Evolutionary conservation across 257 asterid genomes (phyloP), one percentile per base, ranked within the genome.

Genomic region (Lithospermum erythrorhizon): DNA sequence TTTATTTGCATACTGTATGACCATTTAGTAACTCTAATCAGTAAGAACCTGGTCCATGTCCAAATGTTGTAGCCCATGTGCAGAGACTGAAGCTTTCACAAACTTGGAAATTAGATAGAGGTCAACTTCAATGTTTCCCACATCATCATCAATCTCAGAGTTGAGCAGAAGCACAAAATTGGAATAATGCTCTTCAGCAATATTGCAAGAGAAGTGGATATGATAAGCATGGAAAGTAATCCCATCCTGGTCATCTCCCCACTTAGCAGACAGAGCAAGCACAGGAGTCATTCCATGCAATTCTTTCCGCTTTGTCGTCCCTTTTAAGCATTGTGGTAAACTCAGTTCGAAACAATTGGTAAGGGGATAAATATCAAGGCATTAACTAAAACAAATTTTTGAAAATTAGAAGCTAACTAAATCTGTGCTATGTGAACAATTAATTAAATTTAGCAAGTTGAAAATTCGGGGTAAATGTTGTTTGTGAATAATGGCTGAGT

Each of bases 81-180:
- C 17, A 53, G 57, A 53, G 16, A 53, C 16, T 7, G 57, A 53
- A 53, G 57, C 25, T 53, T 53, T 53, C 6, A 53, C 57, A 4
- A 53, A 53, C 22, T 53, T 53, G 24, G 11, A 19, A n/a, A 53
- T 53, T 22, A 53, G 25, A 53, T 53, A 18, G 25, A 53, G 57
- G 14, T n/a, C 57, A 53, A 53, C 18, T 53, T 53, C 57, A 53
- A 53, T 13, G 25, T 53, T 53, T 53, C 57, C 57, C 21, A 53
- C 57, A 19, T 53, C 57, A 53, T 53, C 57, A n/a, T 53, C 57
- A n/a, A 53, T 21, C 57, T 53, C 19, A n/a, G 22, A 19, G 24
- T 53, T 22, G 25, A 53, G 22, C 57, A 53, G 16, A 53, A 53
- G 57, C 22, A 53, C 2, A 53, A 53, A 53, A 19, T 22, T 53